A percentile compares a stretch with the other conserved stretches of the same genome.
These are phyloP conservation scores for Leishmania martiniquensis DNA, from an alignment of 208 protist species.

Conservation along the genomic window DNA sequence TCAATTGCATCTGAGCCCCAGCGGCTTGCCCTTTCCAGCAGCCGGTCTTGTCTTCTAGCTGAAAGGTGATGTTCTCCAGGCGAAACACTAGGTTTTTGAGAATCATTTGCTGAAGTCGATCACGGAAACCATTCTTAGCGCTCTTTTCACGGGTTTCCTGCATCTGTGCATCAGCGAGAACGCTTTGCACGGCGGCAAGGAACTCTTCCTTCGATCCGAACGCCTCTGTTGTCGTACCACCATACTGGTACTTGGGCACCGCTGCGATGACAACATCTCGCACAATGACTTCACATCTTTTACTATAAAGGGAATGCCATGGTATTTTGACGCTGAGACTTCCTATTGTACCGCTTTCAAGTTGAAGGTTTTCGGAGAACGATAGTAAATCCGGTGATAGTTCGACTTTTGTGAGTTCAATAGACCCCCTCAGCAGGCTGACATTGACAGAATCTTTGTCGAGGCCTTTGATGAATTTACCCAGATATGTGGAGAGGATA, in stretches of 20 bases:
- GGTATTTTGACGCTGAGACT: constrained; percentile 58
- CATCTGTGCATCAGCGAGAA: constrained; percentile 17
- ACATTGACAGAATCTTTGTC: constrained; percentile 58
- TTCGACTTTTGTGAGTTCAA: constrained; percentile 72
- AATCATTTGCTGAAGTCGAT: constrained; percentile 60
- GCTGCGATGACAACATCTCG: constrained; percentile 48
- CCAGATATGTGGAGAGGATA: constrained; percentile 57
- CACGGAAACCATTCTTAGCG: constrained; percentile 40
- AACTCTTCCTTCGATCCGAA: constrained; percentile 31
- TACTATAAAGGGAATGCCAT: constrained; percentile 62
- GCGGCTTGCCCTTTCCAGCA: constrained; percentile 33
- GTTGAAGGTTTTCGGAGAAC: constrained; percentile 34
- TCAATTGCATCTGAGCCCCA: constrained; percentile 23
- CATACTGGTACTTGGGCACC: constrained; percentile 18
- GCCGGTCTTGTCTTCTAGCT: constrained; percentile 44
- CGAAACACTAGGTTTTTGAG: constrained; percentile 61
- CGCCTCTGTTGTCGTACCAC: constrained; percentile 6
- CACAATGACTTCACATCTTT: constrained; percentile 52
- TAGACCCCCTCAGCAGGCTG: constrained; percentile 55
- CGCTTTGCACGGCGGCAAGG: constrained; percentile 3
- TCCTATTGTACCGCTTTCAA: constrained; percentile 45
- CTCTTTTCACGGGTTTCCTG: constrained; percentile 21
- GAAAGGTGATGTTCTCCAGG: constrained; percentile 50
- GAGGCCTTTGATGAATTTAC: constrained; percentile 65
- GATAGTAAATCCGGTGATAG: constrained; percentile 39